phyloP scores from a whole-genome alignment of 1,284 basidiomycete species.

The Coniferiporia sulphurascens region DNA sequence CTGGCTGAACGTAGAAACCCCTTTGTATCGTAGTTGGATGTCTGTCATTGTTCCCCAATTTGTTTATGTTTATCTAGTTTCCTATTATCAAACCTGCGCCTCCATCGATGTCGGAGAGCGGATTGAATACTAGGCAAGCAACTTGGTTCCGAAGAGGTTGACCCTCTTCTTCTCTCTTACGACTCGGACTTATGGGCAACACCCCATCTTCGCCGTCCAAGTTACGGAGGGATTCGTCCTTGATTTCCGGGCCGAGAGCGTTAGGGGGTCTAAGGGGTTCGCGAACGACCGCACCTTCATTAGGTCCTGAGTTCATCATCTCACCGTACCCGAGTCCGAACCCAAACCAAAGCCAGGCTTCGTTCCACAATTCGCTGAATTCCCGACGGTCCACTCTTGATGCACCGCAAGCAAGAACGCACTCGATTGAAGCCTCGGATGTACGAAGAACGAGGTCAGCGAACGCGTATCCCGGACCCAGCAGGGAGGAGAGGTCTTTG shows the following conservation, averaged over 20 bases:
- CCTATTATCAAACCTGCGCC: too few relatives aligned
- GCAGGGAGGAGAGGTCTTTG: conserved; percentile 1
- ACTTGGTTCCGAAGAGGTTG: not conserved
- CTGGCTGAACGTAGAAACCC: conserved; percentile 55
- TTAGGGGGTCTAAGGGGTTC: not conserved
- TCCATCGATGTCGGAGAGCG: too few relatives aligned
- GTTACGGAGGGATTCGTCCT: conserved; percentile 10
- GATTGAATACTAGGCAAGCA: too few relatives aligned
- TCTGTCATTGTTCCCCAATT: too few relatives aligned
- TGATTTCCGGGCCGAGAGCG: conserved; percentile 10
- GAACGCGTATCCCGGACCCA: conserved; percentile 3
- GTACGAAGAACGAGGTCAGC: conserved; percentile 10
- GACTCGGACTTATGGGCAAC: conserved; percentile 15
- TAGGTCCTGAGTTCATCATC: conserved; percentile 11
- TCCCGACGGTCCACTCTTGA: conserved; percentile 1
- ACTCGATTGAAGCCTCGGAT: not conserved
- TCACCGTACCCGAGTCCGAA: conserved; percentile 3
- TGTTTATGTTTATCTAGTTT: too few relatives aligned
- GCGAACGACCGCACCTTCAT: not conserved
- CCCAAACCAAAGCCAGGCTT: not conserved
- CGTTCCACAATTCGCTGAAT: not conserved
- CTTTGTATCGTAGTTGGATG: conserved; percentile 30
- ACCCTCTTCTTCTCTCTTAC: not conserved
- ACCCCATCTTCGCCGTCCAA: conserved; percentile 10
- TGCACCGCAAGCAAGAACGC: not conserved